A percentile compares a stretch with the other conserved stretches of the same genome.
These are phyloP conservation scores for Aquilaria sinensis DNA, from an alignment of 345 rosid species.

Conservation along the genomic window DNA sequence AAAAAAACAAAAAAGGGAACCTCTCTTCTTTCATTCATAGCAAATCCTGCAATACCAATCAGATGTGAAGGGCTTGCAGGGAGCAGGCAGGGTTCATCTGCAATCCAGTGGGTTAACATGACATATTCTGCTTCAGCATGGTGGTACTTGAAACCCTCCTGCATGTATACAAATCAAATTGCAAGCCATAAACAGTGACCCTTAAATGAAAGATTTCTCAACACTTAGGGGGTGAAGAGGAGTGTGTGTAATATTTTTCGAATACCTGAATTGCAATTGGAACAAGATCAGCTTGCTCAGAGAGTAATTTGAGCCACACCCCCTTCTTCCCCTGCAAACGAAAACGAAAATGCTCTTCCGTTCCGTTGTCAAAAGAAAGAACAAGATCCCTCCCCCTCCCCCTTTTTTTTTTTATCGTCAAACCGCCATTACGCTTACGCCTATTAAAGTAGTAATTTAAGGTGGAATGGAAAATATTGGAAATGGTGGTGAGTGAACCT, in stretches of 20 bases:
- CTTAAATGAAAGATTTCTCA: too few relatives aligned
- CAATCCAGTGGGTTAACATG: conserved; percentile 52
- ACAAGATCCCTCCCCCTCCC: too few relatives aligned
- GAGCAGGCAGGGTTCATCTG: conserved; percentile 33
- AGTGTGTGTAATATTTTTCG: neutral
- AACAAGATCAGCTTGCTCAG: conserved; percentile 35
- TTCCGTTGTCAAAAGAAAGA: neutral
- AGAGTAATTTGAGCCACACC: conserved; percentile 38
- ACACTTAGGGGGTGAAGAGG: too few relatives aligned
- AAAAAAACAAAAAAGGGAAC: conserved; percentile 6
- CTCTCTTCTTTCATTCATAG: conserved; percentile 35
- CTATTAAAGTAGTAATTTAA: neutral
- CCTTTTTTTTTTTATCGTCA: too few relatives aligned
- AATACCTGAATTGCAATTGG: conserved; percentile 44
- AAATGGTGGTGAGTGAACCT: conserved; percentile 16
- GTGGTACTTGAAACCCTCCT: conserved; percentile 47
- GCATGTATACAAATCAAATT: neutral
- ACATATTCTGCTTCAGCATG: conserved; percentile 50
- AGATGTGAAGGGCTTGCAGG: conserved; percentile 51
- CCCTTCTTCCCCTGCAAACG: conserved; percentile 36
- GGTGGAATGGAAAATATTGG: neutral
- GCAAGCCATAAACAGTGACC: neutral
- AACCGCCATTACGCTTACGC: too few relatives aligned
- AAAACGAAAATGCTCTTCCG: neutral
- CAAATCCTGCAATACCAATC: conserved; percentile 42